A percentile compares a stretch with the other conserved stretches of the same genome.
These are phyloP conservation scores for Chaetomium tenue DNA, from an alignment of 495 filamentous ascomycete species.

Conservation along the genomic window DNA sequence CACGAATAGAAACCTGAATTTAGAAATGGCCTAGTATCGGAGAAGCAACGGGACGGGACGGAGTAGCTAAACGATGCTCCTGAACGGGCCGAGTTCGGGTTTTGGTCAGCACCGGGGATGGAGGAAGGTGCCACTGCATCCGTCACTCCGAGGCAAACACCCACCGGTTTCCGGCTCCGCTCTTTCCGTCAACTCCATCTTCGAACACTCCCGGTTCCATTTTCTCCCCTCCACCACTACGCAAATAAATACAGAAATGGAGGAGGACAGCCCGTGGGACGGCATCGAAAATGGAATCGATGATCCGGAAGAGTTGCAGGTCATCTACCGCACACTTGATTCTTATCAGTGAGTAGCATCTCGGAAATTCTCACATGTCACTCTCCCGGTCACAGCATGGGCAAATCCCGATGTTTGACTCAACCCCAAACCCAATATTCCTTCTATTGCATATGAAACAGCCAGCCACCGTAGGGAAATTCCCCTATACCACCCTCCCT, in stretches of 20 bases:
- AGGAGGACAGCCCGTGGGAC: conserved; percentile 48
- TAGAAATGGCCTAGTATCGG: neutral
- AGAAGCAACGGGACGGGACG: neutral
- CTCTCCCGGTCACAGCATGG: neutral
- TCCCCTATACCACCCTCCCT: neutral
- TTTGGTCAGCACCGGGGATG: neutral
- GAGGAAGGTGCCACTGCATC: neutral
- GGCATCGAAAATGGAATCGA: conserved; percentile 61
- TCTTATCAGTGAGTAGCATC: conserved; percentile 71
- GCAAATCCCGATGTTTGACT: too few species aligned
- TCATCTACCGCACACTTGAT: conserved; percentile 74
- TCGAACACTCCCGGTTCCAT: neutral
- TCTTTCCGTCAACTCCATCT: neutral
- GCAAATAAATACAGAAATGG: conserved; percentile 6
- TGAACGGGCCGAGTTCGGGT: neutral
- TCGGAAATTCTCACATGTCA: neutral
- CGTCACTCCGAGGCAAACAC: conserved; percentile 2
- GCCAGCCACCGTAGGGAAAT: too few species aligned
- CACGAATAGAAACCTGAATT: neutral
- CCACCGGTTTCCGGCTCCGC: conserved; percentile 17
- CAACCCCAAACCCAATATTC: too few species aligned
- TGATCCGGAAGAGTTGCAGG: conserved; percentile 71
- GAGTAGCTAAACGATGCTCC: neutral
- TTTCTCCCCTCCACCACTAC: neutral
- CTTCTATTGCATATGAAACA: too few species aligned